phyloP scores from a whole-genome alignment of 1,139 yeast genomes.

The Hanseniaspora sp. region DNA sequence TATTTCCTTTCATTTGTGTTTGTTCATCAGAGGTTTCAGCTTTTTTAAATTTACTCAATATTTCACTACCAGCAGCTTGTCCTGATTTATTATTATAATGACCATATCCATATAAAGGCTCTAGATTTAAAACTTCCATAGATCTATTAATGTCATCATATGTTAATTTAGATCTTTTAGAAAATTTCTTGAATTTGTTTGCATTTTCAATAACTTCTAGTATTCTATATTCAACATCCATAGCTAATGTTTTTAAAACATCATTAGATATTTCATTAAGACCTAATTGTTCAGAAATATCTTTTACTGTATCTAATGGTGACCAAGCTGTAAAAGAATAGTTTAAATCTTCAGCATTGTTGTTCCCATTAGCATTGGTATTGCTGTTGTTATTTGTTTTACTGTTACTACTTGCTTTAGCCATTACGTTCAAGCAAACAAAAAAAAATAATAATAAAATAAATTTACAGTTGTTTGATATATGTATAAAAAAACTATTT shows the following conservation, averaged over 20 bases:
- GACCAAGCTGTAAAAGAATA: conserved; percentile 90
- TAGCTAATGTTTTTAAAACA: conserved; percentile 85
- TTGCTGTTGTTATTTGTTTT: neutral
- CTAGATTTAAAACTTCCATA: conserved; percentile 73
- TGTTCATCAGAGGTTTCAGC: conserved; percentile 30
- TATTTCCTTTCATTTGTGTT: conserved; percentile 33
- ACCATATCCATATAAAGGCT: conserved; percentile 64
- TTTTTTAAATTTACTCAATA: conserved; percentile 8
- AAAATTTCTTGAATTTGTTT: conserved; percentile 87
- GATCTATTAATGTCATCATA: conserved; percentile 78
- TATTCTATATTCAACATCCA: conserved; percentile 96
- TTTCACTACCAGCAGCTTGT: conserved; percentile 12
- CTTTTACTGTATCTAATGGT: conserved; percentile 91
- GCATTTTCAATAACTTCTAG: conserved; percentile 95
- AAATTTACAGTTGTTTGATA: neutral
- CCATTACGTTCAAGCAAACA: neutral
- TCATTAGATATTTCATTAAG: conserved; percentile 72
- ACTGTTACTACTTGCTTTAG: neutral
- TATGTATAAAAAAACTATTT: neutral
- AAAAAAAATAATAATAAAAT: neutral
- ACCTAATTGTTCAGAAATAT: conserved; percentile 89
- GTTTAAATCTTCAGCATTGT: conserved; percentile 8
- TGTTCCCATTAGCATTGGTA: neutral
- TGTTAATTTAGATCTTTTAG: conserved; percentile 70
- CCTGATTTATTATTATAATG: conserved; percentile 32